These are phyloP conservation scores for Ruellia speciosa DNA, from an alignment of 305 asterid species.

Conservation along the genomic window DNA sequence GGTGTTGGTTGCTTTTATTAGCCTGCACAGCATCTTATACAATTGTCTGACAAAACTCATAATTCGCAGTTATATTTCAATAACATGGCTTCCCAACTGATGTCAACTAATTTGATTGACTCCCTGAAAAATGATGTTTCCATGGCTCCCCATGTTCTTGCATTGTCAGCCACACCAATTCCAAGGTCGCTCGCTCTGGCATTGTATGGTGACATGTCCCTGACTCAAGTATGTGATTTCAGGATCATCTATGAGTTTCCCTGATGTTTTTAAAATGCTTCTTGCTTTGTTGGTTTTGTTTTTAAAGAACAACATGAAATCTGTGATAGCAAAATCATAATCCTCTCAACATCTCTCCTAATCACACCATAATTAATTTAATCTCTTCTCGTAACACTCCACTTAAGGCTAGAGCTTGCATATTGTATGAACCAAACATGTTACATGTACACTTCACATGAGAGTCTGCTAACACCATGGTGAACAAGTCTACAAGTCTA, in stretches of 20 bases:
- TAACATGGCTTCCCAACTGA: conserved; percentile 43
- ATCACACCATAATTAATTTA: too few relatives aligned
- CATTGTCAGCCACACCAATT: conserved; percentile 96
- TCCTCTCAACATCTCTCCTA: too few relatives aligned
- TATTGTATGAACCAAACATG: too few relatives aligned
- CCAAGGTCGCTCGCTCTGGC: conserved; percentile 95
- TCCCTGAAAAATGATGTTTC: conserved; percentile 28
- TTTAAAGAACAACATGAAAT: neutral
- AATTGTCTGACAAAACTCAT: conserved; percentile 14
- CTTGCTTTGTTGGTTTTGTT: neutral
- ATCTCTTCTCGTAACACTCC: too few relatives aligned
- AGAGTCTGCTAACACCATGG: too few relatives aligned
- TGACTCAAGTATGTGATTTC: conserved; percentile 68
- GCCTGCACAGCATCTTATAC: neutral
- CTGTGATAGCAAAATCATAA: neutral
- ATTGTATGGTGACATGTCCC: conserved; percentile 88
- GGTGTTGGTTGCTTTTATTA: neutral
- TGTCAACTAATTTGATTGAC: conserved; percentile 34
- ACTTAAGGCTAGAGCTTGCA: too few relatives aligned
- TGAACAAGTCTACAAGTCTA: too few relatives aligned
- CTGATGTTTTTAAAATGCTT: conserved; percentile 1
- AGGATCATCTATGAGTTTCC: conserved; percentile 14
- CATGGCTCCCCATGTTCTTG: conserved; percentile 93
- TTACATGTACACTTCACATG: too few relatives aligned
- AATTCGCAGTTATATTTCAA: conserved; percentile 65